Percentiles rank a stretch among this genome's conserved stretches.
Conservation (phyloP, 768 basidiomycete genomes). For the Serendipita sp. region DNA sequence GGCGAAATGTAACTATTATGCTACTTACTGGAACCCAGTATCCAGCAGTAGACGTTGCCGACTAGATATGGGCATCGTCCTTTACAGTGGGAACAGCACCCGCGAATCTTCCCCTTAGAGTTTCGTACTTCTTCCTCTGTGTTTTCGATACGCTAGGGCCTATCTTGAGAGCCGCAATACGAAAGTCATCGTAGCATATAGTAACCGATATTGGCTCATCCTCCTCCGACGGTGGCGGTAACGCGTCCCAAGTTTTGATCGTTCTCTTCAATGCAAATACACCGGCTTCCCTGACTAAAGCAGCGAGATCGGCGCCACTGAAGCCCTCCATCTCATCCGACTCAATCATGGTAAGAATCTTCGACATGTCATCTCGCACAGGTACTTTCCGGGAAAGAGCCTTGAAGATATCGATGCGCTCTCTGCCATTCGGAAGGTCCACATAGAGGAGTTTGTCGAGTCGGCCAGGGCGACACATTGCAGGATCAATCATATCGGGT, state of each 20-base stretch:
- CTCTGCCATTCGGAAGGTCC: constrained; percentile 57
- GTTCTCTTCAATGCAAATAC: constrained; percentile 57
- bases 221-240: constrained; percentile 6
- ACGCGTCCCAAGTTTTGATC: constrained; percentile 13
- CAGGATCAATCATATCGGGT: constrained; percentile 95
- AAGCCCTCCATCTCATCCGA: constrained; percentile 62
- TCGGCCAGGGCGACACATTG: constrained; percentile 92
- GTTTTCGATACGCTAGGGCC: constrained; percentile 68
- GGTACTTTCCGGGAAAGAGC: constrained; percentile 57
- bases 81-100: constrained; percentile 35
- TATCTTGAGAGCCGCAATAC: constrained; percentile 59
- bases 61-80: neutral
- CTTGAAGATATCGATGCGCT: constrained; percentile 71
- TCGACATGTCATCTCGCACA: constrained; percentile 26
- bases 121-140: constrained; percentile 74
- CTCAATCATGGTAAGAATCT: constrained; percentile 34
- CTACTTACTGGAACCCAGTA: no score
- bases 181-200: constrained; percentile 57
- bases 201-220: constrained; percentile 20
- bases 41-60: neutral
- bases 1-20: constrained; percentile 26
- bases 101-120: constrained; percentile 65
- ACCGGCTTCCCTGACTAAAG: constrained; percentile 78
- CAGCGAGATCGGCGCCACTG: constrained; percentile 82
- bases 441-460: constrained; percentile 91